Base-by-base conservation (phyloP, 129 eudicot genomes). In the Flaveria brownii region DNA sequence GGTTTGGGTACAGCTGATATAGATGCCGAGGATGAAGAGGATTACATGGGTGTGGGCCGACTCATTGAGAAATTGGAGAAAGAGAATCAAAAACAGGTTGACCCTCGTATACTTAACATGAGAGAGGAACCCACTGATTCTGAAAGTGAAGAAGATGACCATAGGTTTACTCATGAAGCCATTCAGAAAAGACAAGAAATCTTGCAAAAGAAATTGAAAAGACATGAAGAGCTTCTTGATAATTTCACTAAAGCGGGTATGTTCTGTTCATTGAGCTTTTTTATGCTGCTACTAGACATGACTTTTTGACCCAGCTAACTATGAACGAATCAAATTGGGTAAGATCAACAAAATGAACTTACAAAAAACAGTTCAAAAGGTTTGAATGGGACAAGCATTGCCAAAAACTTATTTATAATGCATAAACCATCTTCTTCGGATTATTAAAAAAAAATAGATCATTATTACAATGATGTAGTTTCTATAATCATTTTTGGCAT, bases 111-210 rank as follows among this genome's bases (percentile, higher is more conserved):
- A 7, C 82, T 87, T 68, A 85, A 65, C 63, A 25, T 43, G 84
- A 56, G 64, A 36, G 92, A 89, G 51, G 93, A 87, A 66, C 84
- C 90, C 17, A 81, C 87, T 8, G 98, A 92, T 69, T 89, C 96
- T 6, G 98, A 92, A 47, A 84, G 87, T 18, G 96, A 87, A 7
- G 92, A 85, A 15, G 93, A 90, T 47, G 96, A 89, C 30, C 93
- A 86, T 56, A 66, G 69, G 69, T 63, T 30, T 43, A 63, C 69
- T 33, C 22, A 33, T 63, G 69, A 63, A 30, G 69, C 69, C 43
- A 63, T 63, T 63, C 69, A 63, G 20, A 30, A 4, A 63, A 63
- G 69, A 63, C 69, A 63, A 33, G 69, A 63, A 28, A 63, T 63
- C 45, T 63, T 63, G 7, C 20, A 63, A 30, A 63, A 63, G 68